Conservation (phyloP, 2,329 filamentous ascomycete genomes). For the Metarhizium brunneum region DNA sequence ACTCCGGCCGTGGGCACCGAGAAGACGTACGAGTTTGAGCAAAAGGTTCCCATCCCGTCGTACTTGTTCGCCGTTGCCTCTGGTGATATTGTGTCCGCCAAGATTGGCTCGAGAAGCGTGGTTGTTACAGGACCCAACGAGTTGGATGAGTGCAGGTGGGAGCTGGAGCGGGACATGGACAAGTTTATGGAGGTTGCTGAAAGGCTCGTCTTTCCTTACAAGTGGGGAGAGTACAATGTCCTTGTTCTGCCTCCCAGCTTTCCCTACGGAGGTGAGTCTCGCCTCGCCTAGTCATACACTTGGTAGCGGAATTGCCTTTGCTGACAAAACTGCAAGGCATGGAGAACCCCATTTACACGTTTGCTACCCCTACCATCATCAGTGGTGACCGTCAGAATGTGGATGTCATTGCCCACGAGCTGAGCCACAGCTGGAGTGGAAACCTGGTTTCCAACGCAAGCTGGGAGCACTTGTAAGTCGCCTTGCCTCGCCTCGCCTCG, state of each 20-base stretch:
- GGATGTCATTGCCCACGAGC: slow-evolving; percentile 88
- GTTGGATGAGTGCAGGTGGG: slow-evolving; percentile 75
- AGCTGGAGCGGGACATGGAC: slow-evolving; percentile 84
- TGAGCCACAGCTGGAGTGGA: slow-evolving; percentile 74
- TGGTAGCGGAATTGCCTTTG: slow-evolving; percentile 1
- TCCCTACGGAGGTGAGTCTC: slow-evolving; percentile 63
- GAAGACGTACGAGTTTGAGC: slow-evolving; percentile 75
- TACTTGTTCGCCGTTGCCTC: slow-evolving; percentile 91
- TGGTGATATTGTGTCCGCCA: slow-evolving; percentile 76
- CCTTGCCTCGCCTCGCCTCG: not conserved
- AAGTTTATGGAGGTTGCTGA: slow-evolving; percentile 85
- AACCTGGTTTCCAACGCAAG: slow-evolving; percentile 72
- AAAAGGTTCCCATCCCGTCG: slow-evolving; percentile 84
- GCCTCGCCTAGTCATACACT: not conserved
- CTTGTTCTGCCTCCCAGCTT: slow-evolving; percentile 84
- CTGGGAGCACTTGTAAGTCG: slow-evolving; percentile 69
- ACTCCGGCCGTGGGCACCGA: slow-evolving; percentile 35
- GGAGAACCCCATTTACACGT: slow-evolving; percentile 93
- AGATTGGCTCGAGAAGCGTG: slow-evolving; percentile 74
- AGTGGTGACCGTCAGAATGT: slow-evolving; percentile 86
- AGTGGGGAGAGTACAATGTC: slow-evolving; percentile 93
- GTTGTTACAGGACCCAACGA: slow-evolving; percentile 87
- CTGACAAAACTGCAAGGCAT: slow-evolving; percentile 39
- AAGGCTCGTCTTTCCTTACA: slow-evolving; percentile 73
- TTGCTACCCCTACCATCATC: slow-evolving; percentile 89